These are phyloP conservation scores for Chloris gayana DNA, from an alignment of 176 grass and related monocot genomes.

Conservation along the genomic window DNA sequence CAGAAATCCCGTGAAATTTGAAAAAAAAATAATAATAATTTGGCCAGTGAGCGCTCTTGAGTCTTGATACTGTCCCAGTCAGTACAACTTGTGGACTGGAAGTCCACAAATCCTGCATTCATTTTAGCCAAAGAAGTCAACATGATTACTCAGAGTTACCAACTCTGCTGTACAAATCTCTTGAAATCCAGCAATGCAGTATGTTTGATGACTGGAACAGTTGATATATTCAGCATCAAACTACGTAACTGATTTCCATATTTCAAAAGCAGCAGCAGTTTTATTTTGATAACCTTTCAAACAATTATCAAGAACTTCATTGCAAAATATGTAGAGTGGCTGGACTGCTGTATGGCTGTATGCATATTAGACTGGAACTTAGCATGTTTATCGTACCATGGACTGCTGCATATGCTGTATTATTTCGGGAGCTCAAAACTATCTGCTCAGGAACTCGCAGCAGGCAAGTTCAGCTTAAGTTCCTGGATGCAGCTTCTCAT, in stretches of 20 bases:
- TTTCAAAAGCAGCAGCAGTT: too few species aligned
- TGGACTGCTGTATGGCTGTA: too few species aligned
- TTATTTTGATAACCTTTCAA: too few species aligned
- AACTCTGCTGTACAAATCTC: not conserved
- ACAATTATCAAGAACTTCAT: too few species aligned
- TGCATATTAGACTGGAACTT: conserved; percentile 4
- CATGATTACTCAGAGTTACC: not conserved
- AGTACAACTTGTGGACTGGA: too few species aligned
- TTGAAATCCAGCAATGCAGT: not conserved
- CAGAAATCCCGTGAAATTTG: too few species aligned
- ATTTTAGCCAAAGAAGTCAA: too few species aligned
- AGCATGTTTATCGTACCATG: conserved; percentile 37
- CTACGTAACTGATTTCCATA: not conserved
- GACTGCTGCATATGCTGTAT: conserved; percentile 42
- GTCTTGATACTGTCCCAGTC: too few species aligned
- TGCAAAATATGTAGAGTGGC: too few species aligned
- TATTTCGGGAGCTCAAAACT: conserved; percentile 54
- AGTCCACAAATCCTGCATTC: too few species aligned
- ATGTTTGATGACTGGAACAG: not conserved
- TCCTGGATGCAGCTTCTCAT: conserved; percentile 41
- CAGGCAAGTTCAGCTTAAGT: conserved; percentile 35
- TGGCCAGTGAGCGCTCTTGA: too few species aligned
- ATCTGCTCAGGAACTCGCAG: conserved; percentile 38
- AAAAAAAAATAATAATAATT: too few species aligned
- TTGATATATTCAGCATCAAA: not conserved